Conservation (phyloP, 305 asterid species). For the Fraxinus xanthoxyloides region DNA sequence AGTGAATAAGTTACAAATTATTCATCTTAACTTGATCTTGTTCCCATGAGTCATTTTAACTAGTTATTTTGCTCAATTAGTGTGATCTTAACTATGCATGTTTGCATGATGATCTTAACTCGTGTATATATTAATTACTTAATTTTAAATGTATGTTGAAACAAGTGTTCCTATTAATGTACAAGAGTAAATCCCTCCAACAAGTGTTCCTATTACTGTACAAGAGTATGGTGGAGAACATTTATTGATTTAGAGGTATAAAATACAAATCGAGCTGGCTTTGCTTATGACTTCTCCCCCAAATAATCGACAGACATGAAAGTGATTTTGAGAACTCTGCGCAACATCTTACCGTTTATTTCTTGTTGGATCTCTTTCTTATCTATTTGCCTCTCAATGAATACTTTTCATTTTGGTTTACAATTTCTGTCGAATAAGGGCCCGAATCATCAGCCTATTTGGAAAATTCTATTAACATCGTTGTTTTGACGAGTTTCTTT, state of each 20-base stretch:
- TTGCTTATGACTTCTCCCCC: not conserved
- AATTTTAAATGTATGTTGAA: not conserved
- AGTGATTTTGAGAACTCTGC: slow-evolving; percentile 13
- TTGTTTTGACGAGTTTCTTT: not conserved
- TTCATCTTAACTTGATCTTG: too few relatives aligned
- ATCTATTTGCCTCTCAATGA: not conserved
- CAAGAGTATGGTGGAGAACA: slow-evolving; percentile 71
- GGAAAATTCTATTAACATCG: slow-evolving; percentile 27
- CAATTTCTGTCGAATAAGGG: slow-evolving; percentile 49
- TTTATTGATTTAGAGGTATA: slow-evolving; percentile 53
- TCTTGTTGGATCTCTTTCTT: not conserved
- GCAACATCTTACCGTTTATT: slow-evolving; percentile 8
- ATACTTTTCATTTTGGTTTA: slow-evolving; percentile 7
- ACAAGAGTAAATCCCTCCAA: slow-evolving; percentile 94
- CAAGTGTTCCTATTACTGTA: slow-evolving; percentile 91
- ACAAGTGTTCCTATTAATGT: slow-evolving; percentile 85
- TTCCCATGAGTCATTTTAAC: too few relatives aligned
- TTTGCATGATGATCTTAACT: too few relatives aligned
- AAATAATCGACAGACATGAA: not conserved
- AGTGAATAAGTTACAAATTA: not conserved
- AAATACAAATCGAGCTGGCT: not conserved
- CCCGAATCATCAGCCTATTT: slow-evolving; percentile 67
- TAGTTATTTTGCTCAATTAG: too few relatives aligned
- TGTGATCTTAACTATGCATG: too few relatives aligned
- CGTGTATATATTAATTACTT: not conserved